A percentile compares a stretch with the other conserved stretches of the same genome.
Conservation (phyloP, 2,329 filamentous ascomycete genomes). For the Trichoderma atroviride region DNA sequence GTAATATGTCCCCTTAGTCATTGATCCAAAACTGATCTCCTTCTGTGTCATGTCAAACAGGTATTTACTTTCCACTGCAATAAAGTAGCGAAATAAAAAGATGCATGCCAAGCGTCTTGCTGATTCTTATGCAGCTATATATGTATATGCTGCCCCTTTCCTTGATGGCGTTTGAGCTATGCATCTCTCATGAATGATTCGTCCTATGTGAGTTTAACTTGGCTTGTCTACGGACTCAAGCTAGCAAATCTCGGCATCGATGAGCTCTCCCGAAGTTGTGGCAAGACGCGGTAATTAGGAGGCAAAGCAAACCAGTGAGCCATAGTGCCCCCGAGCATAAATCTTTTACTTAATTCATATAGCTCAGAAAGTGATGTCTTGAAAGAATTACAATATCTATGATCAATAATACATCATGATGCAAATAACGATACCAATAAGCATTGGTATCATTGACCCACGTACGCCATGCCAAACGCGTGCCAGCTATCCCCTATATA, state of each 20-base stretch:
- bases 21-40: not conserved
- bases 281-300: not conserved
- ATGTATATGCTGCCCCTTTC: not conserved
- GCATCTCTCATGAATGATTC: not conserved
- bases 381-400: not conserved
- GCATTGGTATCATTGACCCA: slow-evolving; percentile 5
- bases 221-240: not conserved
- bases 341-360: not conserved
- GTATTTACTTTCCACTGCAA: not conserved
- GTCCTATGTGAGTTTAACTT: not conserved
- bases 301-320: not conserved
- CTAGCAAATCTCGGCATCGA: not conserved
- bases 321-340: not conserved
- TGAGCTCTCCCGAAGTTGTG: not conserved
- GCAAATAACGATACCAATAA: not conserved
- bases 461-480: not conserved
- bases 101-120: not conserved
- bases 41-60: not conserved
- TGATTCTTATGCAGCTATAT: not conserved
- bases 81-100: not conserved
- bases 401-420: not conserved
- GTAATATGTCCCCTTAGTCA: not conserved
- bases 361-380: not conserved
- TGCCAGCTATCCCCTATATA: not conserved
- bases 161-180: not conserved